Evolutionary conservation across 2,329 filamentous ascomycete species (phyloP).

Genomic region (Torrubiella hemipterigena): DNA sequence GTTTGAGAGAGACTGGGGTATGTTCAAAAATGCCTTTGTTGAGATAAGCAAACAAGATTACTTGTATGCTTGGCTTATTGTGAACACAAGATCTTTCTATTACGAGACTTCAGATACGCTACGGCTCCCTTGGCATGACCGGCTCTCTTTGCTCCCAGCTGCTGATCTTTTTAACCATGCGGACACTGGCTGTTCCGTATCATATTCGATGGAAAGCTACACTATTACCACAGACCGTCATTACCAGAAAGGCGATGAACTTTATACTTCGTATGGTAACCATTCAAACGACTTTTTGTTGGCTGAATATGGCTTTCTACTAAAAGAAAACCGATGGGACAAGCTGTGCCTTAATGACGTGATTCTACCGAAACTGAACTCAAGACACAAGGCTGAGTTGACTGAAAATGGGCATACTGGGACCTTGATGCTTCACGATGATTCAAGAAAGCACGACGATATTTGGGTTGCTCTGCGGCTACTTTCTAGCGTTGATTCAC

Average conservation of each 20-base stretch:
- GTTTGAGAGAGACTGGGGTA: conserved; percentile 27
- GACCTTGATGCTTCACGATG: no score
- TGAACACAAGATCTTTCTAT: conserved; percentile 46
- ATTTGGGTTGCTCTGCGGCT: no score
- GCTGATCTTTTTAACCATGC: conserved; percentile 54
- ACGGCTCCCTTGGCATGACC: conserved; percentile 31
- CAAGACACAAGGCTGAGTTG: no score
- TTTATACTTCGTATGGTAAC: conserved; percentile 57
- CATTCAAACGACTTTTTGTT: conserved; percentile 65
- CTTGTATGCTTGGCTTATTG: conserved; percentile 37
- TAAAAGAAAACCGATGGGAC: conserved; percentile 36
- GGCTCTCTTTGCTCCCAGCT: conserved; percentile 53
- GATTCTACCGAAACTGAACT: conserved; percentile 26
- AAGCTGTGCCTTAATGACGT: conserved; percentile 35
- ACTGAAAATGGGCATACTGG: no score
- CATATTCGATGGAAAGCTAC: conserved; percentile 37
- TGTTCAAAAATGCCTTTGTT: conserved; percentile 17
- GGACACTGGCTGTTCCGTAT: conserved; percentile 37
- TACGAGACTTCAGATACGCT: conserved; percentile 27
- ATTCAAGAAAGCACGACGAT: no score
- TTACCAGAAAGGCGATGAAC: conserved; percentile 48
- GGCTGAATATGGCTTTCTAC: conserved; percentile 50
- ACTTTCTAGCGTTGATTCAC: no score
- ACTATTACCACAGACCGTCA: conserved; percentile 37
- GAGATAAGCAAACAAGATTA: conserved; percentile 22